A percentile compares a stretch with the other conserved stretches of the same genome.
Conservation (phyloP, 495 filamentous ascomycete species). For the Amniculicola lignicola region DNA sequence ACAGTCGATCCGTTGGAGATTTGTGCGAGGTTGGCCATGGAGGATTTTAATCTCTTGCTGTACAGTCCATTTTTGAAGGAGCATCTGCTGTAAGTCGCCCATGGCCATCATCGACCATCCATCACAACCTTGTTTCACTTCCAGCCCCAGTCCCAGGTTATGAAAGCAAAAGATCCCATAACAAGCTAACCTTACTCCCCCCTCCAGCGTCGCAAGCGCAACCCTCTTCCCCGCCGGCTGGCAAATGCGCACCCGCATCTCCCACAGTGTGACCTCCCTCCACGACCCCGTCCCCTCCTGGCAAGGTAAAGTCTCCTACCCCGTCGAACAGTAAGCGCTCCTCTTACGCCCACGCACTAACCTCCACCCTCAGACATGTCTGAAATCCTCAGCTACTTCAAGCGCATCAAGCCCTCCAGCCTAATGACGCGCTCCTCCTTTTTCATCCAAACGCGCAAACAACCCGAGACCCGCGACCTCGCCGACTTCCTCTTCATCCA, state of each 20-base stretch:
- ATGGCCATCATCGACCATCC: too few species aligned
- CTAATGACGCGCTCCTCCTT: conserved; percentile 20
- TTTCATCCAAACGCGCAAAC: conserved; percentile 26
- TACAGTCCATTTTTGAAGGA: conserved; percentile 48
- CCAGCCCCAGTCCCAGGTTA: too few species aligned
- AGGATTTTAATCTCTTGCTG: conserved; percentile 56
- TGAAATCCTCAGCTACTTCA: conserved; percentile 24
- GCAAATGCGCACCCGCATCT: conserved; percentile 55
- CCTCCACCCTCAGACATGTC: conserved; percentile 1
- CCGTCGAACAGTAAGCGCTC: conserved; percentile 51
- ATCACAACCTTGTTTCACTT: too few species aligned
- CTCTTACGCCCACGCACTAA: not conserved
- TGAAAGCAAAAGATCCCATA: too few species aligned
- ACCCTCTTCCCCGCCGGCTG: conserved; percentile 59
- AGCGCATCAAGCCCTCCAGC: not conserved
- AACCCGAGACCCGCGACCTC: conserved; percentile 1
- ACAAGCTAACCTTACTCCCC: not conserved
- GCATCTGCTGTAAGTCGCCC: conserved; percentile 50
- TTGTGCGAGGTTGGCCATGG: conserved; percentile 56
- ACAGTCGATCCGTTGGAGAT: conserved; percentile 51
- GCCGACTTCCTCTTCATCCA: conserved; percentile 24
- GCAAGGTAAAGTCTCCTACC: conserved; percentile 52
- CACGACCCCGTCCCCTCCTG: conserved; percentile 54
- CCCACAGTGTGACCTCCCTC: conserved; percentile 52
- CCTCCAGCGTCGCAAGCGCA: conserved; percentile 51